A percentile compares a stretch with the other conserved stretches of the same genome.
Conservation (phyloP, 257 asterid species). For the Jacaranda copaia region DNA sequence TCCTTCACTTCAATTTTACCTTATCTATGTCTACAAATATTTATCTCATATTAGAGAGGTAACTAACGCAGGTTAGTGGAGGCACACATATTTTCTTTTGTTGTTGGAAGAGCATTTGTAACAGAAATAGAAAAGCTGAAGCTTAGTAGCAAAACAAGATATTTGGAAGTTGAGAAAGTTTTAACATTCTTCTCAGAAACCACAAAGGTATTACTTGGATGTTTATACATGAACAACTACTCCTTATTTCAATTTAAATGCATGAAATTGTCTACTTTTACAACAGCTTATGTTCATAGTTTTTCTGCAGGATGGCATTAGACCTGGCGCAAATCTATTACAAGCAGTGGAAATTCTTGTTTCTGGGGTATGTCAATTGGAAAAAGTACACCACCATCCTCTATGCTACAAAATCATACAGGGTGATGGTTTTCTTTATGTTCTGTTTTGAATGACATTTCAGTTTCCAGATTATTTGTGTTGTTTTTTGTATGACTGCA, state of each 20-base stretch:
- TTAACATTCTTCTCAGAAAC: conserved; percentile 78
- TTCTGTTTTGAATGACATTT: not conserved
- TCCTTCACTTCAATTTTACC: conserved; percentile 38
- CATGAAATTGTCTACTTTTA: conserved; percentile 34
- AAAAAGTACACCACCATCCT: not conserved
- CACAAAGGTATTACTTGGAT: conserved; percentile 65
- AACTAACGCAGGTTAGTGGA: conserved; percentile 87
- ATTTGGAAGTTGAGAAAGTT: conserved; percentile 89
- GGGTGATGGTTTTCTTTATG: not conserved
- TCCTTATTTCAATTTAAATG: conserved; percentile 16
- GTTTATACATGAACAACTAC: conserved; percentile 16
- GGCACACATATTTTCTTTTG: conserved; percentile 96
- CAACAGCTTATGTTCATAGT: conserved; percentile 38
- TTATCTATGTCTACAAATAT: conserved; percentile 27
- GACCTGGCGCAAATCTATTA: conserved; percentile 88
- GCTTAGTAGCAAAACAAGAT: conserved; percentile 89
- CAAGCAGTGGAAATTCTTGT: conserved; percentile 95
- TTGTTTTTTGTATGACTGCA: conserved; percentile 21
- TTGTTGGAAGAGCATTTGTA: conserved; percentile 97
- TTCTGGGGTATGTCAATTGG: conserved; percentile 74
- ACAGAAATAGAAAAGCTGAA: conserved; percentile 97
- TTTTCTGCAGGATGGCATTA: conserved; percentile 81
- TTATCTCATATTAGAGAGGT: conserved; percentile 33
- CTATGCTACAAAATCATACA: not conserved
- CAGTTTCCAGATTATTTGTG: conserved; percentile 11